Conservation (phyloP, 2,329 filamentous ascomycete genomes). For the Botrytis elliptica region DNA sequence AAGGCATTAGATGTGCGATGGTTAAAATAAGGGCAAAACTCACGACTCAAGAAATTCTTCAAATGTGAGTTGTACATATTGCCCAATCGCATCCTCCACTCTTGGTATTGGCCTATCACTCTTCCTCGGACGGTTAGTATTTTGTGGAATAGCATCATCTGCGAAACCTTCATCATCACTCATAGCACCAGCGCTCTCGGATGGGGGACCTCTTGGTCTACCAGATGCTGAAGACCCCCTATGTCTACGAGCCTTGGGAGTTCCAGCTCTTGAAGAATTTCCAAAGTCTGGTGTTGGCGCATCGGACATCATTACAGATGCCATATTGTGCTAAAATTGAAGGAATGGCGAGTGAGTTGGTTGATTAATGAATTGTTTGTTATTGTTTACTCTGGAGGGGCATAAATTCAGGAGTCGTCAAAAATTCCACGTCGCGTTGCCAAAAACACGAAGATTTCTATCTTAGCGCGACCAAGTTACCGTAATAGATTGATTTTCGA, state of each 20-base stretch:
- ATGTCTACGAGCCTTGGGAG: conserved; percentile 31
- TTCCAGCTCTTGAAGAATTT: conserved; percentile 32
- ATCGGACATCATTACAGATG: conserved; percentile 40
- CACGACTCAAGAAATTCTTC: conserved; percentile 78
- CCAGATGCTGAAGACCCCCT: conserved; percentile 36
- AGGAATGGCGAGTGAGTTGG: conserved; percentile 23
- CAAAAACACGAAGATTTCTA: conserved; percentile 26
- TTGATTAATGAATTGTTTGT: conserved; percentile 24
- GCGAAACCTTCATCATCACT: conserved; percentile 65
- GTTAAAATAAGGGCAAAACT: conserved; percentile 39
- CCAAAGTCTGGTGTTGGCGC: conserved; percentile 33
- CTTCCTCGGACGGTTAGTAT: conserved; percentile 45
- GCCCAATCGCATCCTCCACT: conserved; percentile 74
- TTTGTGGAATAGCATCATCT: conserved; percentile 62
- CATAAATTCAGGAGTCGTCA: conserved; percentile 26
- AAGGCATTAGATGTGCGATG: conserved; percentile 24
- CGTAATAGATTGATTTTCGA: conserved; percentile 32
- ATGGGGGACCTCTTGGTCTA: conserved; percentile 50
- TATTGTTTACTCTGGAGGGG: conserved; percentile 30
- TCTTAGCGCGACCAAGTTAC: conserved; percentile 25
- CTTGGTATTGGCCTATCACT: conserved; percentile 57
- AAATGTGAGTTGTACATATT: conserved; percentile 73
- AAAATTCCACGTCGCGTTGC: conserved; percentile 23
- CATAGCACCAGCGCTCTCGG: conserved; percentile 58
- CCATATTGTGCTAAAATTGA: conserved; percentile 29